Conservation (phyloP, 2,329 filamentous ascomycete genomes). For the Orbilia javanica region DNA sequence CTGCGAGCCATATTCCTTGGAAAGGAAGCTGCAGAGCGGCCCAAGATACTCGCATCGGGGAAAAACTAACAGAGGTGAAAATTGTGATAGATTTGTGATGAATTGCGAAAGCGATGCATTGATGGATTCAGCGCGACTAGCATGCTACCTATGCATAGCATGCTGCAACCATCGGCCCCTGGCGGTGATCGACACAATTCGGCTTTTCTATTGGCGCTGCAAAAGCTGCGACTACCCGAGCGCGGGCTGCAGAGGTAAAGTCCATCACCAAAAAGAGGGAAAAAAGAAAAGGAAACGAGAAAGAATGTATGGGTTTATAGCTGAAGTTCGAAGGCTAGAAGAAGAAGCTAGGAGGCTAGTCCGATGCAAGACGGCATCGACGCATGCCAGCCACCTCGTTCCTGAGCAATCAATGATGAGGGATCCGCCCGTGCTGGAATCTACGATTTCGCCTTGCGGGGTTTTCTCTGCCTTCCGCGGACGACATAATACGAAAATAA, state of each 20-base stretch:
- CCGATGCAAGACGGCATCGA: conserved; percentile 7
- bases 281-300: too few relatives aligned
- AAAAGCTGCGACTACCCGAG: background rate
- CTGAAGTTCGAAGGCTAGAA: conserved; percentile 2
- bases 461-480: background rate
- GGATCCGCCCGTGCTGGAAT: conserved; percentile 27
- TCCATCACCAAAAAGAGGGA: background rate
- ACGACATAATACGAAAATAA: background rate
- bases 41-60: background rate
- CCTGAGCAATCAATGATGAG: conserved; percentile 30
- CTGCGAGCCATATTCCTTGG: background rate
- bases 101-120: conserved; percentile 15
- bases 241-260: background rate
- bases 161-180: background rate
- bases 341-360: background rate
- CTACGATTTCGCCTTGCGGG: background rate
- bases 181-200: background rate
- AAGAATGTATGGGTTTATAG: too few relatives aligned
- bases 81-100: background rate
- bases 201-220: background rate
- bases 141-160: background rate
- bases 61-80: background rate
- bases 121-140: background rate
- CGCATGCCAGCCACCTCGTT: conserved; percentile 25
- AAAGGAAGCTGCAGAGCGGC: background rate